These are phyloP conservation scores for Alternaria triticina DNA, from an alignment of 2,329 filamentous ascomycete genomes.

Conservation along the genomic window DNA sequence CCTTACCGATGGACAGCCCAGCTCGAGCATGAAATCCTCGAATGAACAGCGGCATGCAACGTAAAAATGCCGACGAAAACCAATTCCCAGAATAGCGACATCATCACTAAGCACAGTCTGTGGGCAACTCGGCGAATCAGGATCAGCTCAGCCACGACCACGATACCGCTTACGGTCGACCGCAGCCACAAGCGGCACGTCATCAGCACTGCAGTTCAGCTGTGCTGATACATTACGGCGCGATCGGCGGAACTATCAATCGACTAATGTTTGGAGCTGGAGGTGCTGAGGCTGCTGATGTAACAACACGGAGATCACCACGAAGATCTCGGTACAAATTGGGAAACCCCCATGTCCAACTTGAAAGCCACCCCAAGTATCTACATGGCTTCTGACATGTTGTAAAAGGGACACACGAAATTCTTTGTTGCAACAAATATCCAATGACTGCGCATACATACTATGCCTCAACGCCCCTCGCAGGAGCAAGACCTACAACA, in stretches of 20 bases:
- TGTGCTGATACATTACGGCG: neutral
- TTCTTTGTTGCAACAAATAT: neutral
- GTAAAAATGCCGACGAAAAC: neutral
- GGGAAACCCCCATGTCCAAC: neutral
- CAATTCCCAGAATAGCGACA: neutral
- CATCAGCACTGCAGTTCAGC: conserved; percentile 19
- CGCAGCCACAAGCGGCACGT: conserved; percentile 19
- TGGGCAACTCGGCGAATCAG: conserved; percentile 7
- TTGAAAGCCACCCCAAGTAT: neutral
- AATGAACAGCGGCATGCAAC: neutral
- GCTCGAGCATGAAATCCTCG: neutral
- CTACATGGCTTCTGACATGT: neutral
- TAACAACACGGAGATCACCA: neutral
- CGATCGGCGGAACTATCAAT: neutral
- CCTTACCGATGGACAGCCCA: neutral
- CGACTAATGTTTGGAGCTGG: conserved; percentile 2
- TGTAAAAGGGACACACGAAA: neutral
- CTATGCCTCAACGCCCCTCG: neutral
- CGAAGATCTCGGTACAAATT: neutral
- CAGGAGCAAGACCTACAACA: neutral
- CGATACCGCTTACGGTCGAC: conserved; percentile 14
- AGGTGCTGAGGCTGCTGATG: neutral
- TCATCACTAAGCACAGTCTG: neutral
- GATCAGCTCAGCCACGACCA: conserved; percentile 13
- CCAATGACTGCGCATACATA: neutral